A percentile compares a stretch with the other conserved stretches of the same genome.
These are phyloP conservation scores for Termitomyces sp. DNA, from an alignment of 768 basidiomycete species.

Conservation along the genomic window DNA sequence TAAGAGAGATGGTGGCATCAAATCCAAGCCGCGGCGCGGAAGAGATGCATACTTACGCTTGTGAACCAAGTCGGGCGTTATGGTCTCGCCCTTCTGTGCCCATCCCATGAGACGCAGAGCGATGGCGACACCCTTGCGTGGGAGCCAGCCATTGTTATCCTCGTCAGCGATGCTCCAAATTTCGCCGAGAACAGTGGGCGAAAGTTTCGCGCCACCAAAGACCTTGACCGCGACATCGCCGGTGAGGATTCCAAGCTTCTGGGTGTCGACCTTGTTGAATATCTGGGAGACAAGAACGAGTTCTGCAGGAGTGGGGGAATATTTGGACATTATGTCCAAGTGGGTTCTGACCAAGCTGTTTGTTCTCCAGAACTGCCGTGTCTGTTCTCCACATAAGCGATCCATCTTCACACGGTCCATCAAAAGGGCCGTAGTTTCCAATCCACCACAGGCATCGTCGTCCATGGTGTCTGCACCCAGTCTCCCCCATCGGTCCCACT, in stretches of 20 bases:
- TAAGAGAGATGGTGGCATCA: constrained; percentile 30
- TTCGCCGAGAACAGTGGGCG: constrained; percentile 78
- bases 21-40: constrained; percentile 3
- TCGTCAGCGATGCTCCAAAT: constrained; percentile 94
- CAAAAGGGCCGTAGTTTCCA: background rate
- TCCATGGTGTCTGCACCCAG: background rate
- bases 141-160: constrained; percentile 90
- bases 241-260: constrained; percentile 80
- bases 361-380: background rate
- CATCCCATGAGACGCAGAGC: constrained; percentile 91
- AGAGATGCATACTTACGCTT: constrained; percentile 56
- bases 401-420: constrained; percentile 18
- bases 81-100: constrained; percentile 82
- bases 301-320: constrained; percentile 46
- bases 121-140: constrained; percentile 81
- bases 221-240: constrained; percentile 89
- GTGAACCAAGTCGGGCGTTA: constrained; percentile 56
- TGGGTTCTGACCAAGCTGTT: constrained; percentile 11
- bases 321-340: constrained; percentile 39
- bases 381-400: constrained; percentile 8
- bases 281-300: constrained; percentile 67
- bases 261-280: constrained; percentile 69
- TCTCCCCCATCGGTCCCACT: background rate
- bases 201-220: constrained; percentile 80
- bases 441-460: background rate